Evolutionary conservation across 164 flowering plant species (phyloP), one percentile per base, ranked within the genome.

Genomic region (Umbilicus rupestris): DNA sequence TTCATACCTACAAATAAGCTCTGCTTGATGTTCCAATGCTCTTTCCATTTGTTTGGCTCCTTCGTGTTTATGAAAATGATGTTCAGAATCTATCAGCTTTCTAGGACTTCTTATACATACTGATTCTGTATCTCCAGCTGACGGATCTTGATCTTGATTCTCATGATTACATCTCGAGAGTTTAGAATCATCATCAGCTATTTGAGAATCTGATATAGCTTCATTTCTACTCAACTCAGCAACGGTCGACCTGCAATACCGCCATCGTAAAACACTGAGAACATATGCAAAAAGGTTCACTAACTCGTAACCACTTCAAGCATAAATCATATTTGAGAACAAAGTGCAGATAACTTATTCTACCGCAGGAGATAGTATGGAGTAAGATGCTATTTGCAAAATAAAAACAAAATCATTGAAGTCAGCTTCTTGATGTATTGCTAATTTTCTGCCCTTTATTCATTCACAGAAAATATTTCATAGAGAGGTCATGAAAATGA

Each of bases 1-100:
- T 80, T 83, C 86, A 80, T 80, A 82, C 58, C 58, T 78, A 57
- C 75, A 85, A 66, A 92, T 83, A 44, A 88, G 86, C 66, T 83
- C 83, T 20, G 87, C 86, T 60, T 82, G 88, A 58, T 78, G 78
- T 66, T 83, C 82, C 12, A 90, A 62, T 57, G 87, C 96, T 65
- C 76, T 80, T 69, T 88, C 86, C 88, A 87, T 80, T 62, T 78
- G 83, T 66, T 62, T 71, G 41, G 75, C 80, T 69, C 65, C 64
- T 62, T 65, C 74, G 63, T 69, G 66, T 64, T 49, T 75, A 46
- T 73, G 63, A n/a, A 60, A 31, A 57, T 73, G 70, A 60, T 46
- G 66, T 20, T 62, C 59, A 55, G 28, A 71, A 62, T 26, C 45
- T 57, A 41, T 46, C 62, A 39, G 31, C 45, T 60, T 68, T 63